phyloP scores from a whole-genome alignment of 2,329 filamentous ascomycete genomes.

The Trichoderma polysporum region DNA sequence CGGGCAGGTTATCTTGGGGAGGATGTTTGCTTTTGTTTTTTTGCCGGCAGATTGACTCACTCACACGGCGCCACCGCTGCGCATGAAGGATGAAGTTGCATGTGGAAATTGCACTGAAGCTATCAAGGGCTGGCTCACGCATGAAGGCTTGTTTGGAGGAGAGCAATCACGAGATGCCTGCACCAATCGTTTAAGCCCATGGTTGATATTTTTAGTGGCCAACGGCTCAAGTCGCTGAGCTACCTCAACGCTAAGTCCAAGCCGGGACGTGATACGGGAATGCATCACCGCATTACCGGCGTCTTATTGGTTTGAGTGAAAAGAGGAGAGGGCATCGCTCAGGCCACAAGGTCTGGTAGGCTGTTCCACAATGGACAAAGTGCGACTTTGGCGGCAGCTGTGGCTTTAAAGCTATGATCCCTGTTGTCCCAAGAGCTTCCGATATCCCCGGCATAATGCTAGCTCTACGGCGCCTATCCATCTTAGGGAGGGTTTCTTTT shows the following conservation, averaged over 20 bases:
- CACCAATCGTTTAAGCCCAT: not conserved
- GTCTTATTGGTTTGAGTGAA: not conserved
- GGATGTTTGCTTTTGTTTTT: not conserved
- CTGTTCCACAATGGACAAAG: not conserved
- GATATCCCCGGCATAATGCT: not conserved
- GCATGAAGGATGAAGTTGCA: slow-evolving; percentile 3
- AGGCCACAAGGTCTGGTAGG: not conserved
- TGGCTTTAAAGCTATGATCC: slow-evolving; percentile 8
- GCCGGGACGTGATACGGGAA: not conserved
- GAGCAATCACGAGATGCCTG: not conserved
- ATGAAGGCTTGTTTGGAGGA: not conserved
- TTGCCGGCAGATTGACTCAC: not conserved
- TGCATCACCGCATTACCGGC: not conserved
- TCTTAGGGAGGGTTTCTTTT: not conserved
- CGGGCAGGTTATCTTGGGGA: not conserved
- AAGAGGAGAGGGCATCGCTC: not conserved
- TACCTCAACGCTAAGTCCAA: not conserved
- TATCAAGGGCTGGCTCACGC: not conserved
- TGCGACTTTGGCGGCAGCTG: not conserved
- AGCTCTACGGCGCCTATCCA: not conserved
- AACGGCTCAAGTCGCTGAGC: not conserved
- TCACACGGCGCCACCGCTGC: not conserved
- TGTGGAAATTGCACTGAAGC: slow-evolving; percentile 16
- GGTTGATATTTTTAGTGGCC: not conserved
- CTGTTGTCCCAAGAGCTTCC: not conserved